These are phyloP conservation scores for Fusarium concolor DNA, from an alignment of 2,329 filamentous ascomycete species.

Conservation along the genomic window DNA sequence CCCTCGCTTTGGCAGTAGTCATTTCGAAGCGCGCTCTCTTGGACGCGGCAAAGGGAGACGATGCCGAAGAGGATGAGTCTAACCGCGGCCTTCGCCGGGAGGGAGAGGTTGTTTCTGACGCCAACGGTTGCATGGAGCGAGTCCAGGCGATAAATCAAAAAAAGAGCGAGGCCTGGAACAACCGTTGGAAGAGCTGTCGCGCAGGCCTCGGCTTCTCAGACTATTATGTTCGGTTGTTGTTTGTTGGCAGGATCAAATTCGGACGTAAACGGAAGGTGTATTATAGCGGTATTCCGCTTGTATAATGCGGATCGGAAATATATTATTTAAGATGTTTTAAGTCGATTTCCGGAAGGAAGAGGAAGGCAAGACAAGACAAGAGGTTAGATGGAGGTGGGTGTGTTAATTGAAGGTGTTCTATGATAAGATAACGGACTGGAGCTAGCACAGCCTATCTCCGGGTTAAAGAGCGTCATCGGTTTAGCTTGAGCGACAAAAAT, in stretches of 20 bases:
- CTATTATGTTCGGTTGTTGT: slow-evolving; percentile 17
- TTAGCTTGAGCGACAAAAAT: background rate
- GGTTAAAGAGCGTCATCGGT: slow-evolving; percentile 19
- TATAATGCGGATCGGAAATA: background rate
- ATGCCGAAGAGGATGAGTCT: slow-evolving; percentile 50
- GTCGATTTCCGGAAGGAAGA: background rate
- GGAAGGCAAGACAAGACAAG: slow-evolving; percentile 11
- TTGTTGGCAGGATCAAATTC: slow-evolving; percentile 4
- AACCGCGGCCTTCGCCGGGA: slow-evolving; percentile 55
- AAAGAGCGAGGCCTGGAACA: slow-evolving; percentile 44
- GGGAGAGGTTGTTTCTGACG: slow-evolving; percentile 47
- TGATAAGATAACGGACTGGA: slow-evolving; percentile 47
- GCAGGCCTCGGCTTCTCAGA: slow-evolving; percentile 44
- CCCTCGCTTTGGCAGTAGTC: slow-evolving; percentile 53
- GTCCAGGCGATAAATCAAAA: slow-evolving; percentile 1
- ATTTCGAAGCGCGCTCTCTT: slow-evolving; percentile 53
- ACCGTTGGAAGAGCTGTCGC: slow-evolving; percentile 43
- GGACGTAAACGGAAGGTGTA: background rate
- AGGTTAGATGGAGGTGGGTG: slow-evolving; percentile 22
- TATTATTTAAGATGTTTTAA: background rate
- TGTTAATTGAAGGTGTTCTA: slow-evolving; percentile 34
- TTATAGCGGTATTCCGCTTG: background rate
- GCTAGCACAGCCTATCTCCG: slow-evolving; percentile 29
- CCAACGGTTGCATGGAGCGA: slow-evolving; percentile 51
- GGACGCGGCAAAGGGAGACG: slow-evolving; percentile 38